Conservation (phyloP, 2,329 filamentous ascomycete genomes). For the Ophiostoma quercus region DNA sequence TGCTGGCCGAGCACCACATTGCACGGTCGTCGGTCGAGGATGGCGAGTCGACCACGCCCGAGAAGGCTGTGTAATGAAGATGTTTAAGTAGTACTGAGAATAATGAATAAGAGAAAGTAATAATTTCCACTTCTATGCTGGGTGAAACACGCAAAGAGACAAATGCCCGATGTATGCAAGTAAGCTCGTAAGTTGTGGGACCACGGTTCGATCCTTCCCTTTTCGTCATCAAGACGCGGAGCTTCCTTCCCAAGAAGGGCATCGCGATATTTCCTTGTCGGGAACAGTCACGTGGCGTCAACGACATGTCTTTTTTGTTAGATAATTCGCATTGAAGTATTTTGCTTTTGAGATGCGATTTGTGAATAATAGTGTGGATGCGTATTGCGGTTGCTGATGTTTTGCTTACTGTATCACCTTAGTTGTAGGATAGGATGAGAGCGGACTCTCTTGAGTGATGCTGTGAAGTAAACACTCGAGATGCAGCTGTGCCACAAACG, state of each 20-base stretch:
- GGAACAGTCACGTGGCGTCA: conserved; percentile 11
- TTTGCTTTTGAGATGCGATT: not conserved
- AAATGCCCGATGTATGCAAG: conserved; percentile 9
- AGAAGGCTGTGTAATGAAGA: not conserved
- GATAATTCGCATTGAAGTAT: not conserved
- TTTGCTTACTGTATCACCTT: not conserved
- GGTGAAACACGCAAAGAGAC: conserved; percentile 13
- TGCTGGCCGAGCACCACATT: conserved; percentile 25
- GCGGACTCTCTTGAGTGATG: not conserved
- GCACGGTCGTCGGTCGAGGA: conserved; percentile 40
- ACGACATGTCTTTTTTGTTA: not conserved
- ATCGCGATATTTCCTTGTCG: conserved; percentile 13
- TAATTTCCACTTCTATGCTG: not conserved
- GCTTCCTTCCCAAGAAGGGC: conserved; percentile 11
- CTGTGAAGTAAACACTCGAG: not conserved
- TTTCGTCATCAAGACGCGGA: conserved; percentile 1
- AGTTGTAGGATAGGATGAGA: not conserved
- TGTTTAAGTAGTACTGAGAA: not conserved
- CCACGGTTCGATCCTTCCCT: conserved; percentile 2
- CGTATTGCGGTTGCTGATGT: not conserved
- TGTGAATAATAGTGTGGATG: not conserved
- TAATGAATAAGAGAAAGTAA: not conserved
- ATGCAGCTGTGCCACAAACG: not conserved
- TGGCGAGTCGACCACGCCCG: not conserved
- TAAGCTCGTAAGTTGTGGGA: not conserved